Evolutionary conservation across 208 protist genomes (phyloP).

Genomic region (Trypanosoma vivax): DNA sequence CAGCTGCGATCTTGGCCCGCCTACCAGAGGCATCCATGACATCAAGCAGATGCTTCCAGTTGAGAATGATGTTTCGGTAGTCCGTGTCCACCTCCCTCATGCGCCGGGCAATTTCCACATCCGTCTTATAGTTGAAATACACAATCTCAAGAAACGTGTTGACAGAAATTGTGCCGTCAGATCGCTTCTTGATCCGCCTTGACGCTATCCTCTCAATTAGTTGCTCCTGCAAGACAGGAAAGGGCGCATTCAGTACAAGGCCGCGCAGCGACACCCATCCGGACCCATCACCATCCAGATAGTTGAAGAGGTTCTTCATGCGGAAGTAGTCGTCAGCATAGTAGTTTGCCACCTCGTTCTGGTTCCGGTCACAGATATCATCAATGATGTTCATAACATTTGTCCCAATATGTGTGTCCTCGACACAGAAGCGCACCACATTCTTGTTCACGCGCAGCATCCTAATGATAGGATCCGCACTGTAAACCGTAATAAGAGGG

Average conservation of each 20-base stretch:
- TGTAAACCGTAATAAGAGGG: conserved; percentile 67
- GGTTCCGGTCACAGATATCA: conserved; percentile 43
- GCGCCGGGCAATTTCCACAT: conserved; percentile 50
- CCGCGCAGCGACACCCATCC: conserved; percentile 73
- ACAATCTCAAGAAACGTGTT: conserved; percentile 79
- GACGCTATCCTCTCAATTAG: conserved; percentile 71
- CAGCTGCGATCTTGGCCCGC: not conserved
- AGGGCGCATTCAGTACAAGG: conserved; percentile 63
- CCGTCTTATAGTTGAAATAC: conserved; percentile 85
- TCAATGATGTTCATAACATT: conserved; percentile 69
- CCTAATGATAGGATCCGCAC: conserved; percentile 52
- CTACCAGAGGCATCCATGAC: conserved; percentile 53
- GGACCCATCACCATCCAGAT: conserved; percentile 62
- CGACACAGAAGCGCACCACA: conserved; percentile 56
- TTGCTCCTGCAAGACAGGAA: conserved; percentile 76
- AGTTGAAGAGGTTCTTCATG: conserved; percentile 80
- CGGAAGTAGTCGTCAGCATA: conserved; percentile 77
- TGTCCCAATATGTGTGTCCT: conserved; percentile 59
- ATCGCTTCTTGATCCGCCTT: conserved; percentile 54
- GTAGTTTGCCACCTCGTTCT: conserved; percentile 53
- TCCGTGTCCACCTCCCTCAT: conserved; percentile 36
- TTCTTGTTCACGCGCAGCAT: conserved; percentile 69
- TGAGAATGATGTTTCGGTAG: conserved; percentile 65
- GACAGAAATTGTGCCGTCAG: conserved; percentile 58
- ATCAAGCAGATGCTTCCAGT: conserved; percentile 75